Conservation (phyloP, 352 stramenopile genomes). For the Phytophthora fragariaefolia region DNA sequence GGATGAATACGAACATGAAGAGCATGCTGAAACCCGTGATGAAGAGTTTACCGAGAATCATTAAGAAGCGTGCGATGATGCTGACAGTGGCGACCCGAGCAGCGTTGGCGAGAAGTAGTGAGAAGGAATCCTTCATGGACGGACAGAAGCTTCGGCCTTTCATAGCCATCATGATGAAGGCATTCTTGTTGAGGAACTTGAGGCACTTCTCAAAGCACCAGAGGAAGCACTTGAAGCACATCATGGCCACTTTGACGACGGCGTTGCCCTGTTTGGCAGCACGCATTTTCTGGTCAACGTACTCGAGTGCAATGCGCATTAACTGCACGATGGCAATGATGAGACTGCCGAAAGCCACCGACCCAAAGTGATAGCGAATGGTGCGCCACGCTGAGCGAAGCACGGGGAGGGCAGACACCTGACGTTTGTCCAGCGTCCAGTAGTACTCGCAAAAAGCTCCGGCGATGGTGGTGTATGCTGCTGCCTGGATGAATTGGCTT, state of each 20-base stretch:
- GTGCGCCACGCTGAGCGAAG: conserved; percentile 68
- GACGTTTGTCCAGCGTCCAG: conserved; percentile 84
- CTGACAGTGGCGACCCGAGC: conserved; percentile 88
- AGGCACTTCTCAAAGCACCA: conserved; percentile 92
- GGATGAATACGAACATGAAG: conserved; percentile 87
- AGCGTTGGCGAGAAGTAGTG: conserved; percentile 95
- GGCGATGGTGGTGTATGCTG: conserved; percentile 77
- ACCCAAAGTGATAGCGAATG: conserved; percentile 82
- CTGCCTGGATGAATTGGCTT: conserved; percentile 85
- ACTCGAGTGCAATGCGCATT: conserved; percentile 73
- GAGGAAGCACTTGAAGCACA: conserved; percentile 91
- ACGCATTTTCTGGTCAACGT: conserved; percentile 82
- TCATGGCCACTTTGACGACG: conserved; percentile 74
- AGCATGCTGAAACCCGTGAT: conserved; percentile 82
- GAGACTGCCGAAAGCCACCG: conserved; percentile 87
- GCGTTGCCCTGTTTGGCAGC: conserved; percentile 68
- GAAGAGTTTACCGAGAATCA: conserved; percentile 90
- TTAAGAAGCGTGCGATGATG: conserved; percentile 84
- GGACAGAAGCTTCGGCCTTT: conserved; percentile 88
- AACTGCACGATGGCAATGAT: conserved; percentile 90
- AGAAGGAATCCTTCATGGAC: conserved; percentile 95
- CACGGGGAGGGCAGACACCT: conserved; percentile 55
- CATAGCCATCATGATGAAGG: conserved; percentile 91
- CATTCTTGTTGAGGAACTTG: conserved; percentile 92
- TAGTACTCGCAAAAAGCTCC: conserved; percentile 89